Evolutionary conservation across 257 asterid species (phyloP).

Genomic region (Fraxinus quadrangulata): DNA sequence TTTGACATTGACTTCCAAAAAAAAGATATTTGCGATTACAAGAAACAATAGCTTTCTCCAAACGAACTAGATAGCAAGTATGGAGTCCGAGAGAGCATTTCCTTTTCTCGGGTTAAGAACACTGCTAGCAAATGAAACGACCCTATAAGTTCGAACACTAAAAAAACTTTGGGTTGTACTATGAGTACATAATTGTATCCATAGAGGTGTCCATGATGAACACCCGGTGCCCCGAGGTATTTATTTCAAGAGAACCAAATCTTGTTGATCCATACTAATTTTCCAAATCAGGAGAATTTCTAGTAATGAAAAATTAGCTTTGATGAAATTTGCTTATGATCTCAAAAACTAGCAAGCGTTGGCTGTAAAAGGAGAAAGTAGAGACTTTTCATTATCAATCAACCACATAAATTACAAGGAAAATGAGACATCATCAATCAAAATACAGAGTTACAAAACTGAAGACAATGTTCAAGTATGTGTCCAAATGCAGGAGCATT

Average conservation of each 20-base stretch:
- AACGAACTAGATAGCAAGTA: background rate
- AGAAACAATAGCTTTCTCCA: background rate
- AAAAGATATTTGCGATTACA: background rate
- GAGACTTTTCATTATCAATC: background rate
- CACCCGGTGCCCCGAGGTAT: background rate
- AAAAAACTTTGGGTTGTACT: background rate
- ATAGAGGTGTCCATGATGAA: too few relatives aligned
- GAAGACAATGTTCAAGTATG: background rate
- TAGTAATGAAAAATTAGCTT: background rate
- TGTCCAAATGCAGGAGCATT: background rate
- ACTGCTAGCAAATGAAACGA: too few relatives aligned
- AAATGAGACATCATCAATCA: constrained; percentile 2
- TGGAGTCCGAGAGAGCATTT: background rate
- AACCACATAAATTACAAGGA: background rate
- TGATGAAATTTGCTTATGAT: background rate
- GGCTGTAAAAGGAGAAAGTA: background rate
- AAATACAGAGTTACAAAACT: background rate
- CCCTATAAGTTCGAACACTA: background rate
- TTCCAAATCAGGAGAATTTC: background rate
- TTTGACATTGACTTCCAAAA: background rate
- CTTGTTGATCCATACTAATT: background rate
- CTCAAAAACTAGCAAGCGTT: too few relatives aligned
- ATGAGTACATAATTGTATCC: too few relatives aligned
- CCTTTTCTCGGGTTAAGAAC: background rate
- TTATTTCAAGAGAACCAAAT: background rate